These are phyloP conservation scores for Saksenaea vasiformis DNA, from an alignment of 371 early-diverging fungal species.

Conservation along the genomic window DNA sequence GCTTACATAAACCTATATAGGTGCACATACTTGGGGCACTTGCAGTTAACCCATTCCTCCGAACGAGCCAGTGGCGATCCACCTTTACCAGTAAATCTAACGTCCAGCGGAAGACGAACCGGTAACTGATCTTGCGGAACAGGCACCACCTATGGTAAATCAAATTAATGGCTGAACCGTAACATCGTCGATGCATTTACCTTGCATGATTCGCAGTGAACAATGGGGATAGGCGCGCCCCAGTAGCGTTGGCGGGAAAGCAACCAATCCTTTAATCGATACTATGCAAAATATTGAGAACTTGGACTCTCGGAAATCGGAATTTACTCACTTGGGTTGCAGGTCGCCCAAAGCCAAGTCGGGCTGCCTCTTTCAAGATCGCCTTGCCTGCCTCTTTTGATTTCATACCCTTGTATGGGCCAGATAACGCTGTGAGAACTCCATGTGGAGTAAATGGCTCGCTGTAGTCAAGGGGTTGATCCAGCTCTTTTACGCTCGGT, in stretches of 20 bases:
- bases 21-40: conserved; percentile 75
- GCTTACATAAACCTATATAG: neutral
- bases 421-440: conserved; percentile 54
- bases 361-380: conserved; percentile 55
- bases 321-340: conserved; percentile 48
- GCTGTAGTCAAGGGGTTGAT: conserved; percentile 7
- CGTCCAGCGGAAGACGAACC: conserved; percentile 69
- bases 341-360: conserved; percentile 50
- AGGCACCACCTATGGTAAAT: conserved; percentile 56
- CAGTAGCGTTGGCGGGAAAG: conserved; percentile 98
- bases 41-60: conserved; percentile 66
- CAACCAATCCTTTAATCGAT: conserved; percentile 95
- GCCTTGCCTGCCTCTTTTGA: conserved; percentile 62
- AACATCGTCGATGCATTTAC: conserved; percentile 25
- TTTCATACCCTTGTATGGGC: conserved; percentile 58
- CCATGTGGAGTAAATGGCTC: conserved; percentile 60
- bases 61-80: conserved; percentile 67
- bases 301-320: neutral
- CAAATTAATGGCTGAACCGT: neutral
- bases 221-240: conserved; percentile 99
- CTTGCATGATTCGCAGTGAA: conserved; percentile 85
- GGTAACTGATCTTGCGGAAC: conserved; percentile 86
- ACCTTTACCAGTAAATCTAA: conserved; percentile 69
- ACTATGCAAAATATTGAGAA: conserved; percentile 35
- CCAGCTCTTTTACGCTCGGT: conserved; percentile 37